Percentiles rank a stretch among this genome's conserved stretches.
These are phyloP conservation scores for Lactarius trivialis DNA, from an alignment of 768 basidiomycete genomes.

Conservation along the genomic window DNA sequence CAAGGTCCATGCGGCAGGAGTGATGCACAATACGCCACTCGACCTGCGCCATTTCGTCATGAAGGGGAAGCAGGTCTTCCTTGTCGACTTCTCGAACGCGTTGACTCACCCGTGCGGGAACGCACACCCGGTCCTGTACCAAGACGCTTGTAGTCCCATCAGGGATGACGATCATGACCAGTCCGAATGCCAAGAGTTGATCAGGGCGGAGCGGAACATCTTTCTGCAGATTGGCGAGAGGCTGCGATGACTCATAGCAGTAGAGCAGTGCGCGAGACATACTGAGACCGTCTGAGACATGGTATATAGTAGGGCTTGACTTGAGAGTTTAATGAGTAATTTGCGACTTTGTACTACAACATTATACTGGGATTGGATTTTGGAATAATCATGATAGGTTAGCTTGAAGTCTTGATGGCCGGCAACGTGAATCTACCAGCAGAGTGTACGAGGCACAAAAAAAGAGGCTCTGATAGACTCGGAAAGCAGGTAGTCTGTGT, in stretches of 20 bases:
- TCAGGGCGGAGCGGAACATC: not conserved
- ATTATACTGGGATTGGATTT: no score
- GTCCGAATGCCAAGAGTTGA: not conserved
- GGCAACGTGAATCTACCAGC: no score
- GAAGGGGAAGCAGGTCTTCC: constrained; percentile 7
- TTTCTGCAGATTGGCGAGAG: constrained; percentile 1
- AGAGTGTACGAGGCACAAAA: no score
- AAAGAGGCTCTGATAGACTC: no score
- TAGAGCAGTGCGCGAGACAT: not conserved
- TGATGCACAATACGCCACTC: constrained; percentile 6
- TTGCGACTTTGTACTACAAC: no score
- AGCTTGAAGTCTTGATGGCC: no score
- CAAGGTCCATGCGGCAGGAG: constrained; percentile 4
- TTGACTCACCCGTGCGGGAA: not conserved
- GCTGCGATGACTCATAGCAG: not conserved
- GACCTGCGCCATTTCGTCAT: constrained; percentile 17
- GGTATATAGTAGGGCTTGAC: not conserved
- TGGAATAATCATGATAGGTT: no score
- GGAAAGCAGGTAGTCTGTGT: no score
- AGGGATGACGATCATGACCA: not conserved
- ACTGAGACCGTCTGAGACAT: not conserved
- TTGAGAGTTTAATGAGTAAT: not conserved
- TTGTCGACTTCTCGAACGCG: constrained; percentile 10
- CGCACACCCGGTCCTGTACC: not conserved
- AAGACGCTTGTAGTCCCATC: not conserved